Base-by-base conservation (phyloP, 2,329 filamentous ascomycete genomes). In the Lomentospora prolificans region DNA sequence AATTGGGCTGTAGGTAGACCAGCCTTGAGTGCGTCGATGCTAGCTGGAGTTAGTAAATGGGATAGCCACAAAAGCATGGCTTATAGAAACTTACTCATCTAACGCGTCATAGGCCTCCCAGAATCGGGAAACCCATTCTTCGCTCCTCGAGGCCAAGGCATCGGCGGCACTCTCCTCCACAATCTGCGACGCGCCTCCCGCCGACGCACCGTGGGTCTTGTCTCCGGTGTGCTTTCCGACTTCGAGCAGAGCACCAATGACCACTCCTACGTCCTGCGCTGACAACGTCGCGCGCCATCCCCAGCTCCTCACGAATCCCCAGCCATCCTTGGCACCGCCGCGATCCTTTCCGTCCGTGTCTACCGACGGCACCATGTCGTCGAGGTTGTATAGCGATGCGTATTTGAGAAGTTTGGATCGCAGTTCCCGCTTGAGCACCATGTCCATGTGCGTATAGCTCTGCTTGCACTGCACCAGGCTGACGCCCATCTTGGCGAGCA, bases 231-330 rank as follows among this genome's bases (percentile, higher is more conserved):
- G 75, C 65, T 80, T 88, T 27, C 94, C 92, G 27, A 97, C 90
- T 72, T 99, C 94, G 1, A 99, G 80, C 51, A 99, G 86, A 14
- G 92, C 90, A 54, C 90, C 90, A 19, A 97, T 81, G 28, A 97
- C 85, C 14, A 96, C 89, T n/a, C 89, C 90, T 0, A 96, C 90
- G 67, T 99, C 94, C 51, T 92, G 88, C 4, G 94, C 94, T 59
- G 89, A 95, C 25, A 97, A 76, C 52, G 92, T 96, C 1, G 91
- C 92, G 67, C 91, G 87, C 91, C 91, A 99, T 9, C 94, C 94
- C 94, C 94, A 99, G 66, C 90, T 95, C 57, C 91, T 82, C 17
- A 97, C 92, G 66, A 97, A 99, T 0, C 94, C 92, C 92, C 92
- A 97, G 9, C 90, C 91, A 67, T 96, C 90, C 65, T 92, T 92